phyloP scores from a whole-genome alignment of 768 basidiomycete genomes.

The Boletus vermiculosoides region DNA sequence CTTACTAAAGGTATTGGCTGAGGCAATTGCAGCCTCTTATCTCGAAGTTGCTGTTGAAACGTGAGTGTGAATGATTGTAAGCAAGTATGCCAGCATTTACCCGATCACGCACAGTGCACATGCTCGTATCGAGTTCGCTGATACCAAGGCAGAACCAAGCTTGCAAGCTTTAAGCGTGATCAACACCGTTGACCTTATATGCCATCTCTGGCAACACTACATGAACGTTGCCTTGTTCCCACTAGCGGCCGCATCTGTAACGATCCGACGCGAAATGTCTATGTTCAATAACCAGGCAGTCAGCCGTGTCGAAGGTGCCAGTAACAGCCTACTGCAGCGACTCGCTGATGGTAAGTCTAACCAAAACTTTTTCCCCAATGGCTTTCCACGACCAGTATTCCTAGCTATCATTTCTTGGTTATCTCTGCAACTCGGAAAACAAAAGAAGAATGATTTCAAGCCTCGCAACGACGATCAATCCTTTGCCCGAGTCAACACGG shows the following conservation, averaged over 20 bases:
- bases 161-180: constrained; percentile 66
- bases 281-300: constrained; percentile 89
- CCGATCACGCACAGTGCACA: constrained; percentile 51
- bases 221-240: constrained; percentile 88
- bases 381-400: not conserved
- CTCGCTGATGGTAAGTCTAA: constrained; percentile 69
- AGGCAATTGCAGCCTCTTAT: constrained; percentile 79
- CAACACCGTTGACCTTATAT: constrained; percentile 77
- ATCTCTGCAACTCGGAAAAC: constrained; percentile 73
- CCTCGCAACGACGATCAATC: constrained; percentile 95
- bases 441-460: constrained; percentile 96
- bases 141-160: constrained; percentile 78
- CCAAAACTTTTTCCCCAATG: not conserved
- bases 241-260: constrained; percentile 80
- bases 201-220: constrained; percentile 97
- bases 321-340: constrained; percentile 77
- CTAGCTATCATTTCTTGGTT: constrained; percentile 76
- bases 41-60: constrained; percentile 91
- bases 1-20: constrained; percentile 79
- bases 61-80: constrained; percentile 46
- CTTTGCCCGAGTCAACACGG: constrained; percentile 92
- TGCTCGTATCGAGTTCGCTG: constrained; percentile 66
- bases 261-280: constrained; percentile 87
- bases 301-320: constrained; percentile 78
- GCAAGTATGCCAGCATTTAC: not conserved